Evolutionary conservation across 2,329 filamentous ascomycete species (phyloP), one percentile per base, ranked within the genome.

Genomic region (Fusarium concolor): DNA sequence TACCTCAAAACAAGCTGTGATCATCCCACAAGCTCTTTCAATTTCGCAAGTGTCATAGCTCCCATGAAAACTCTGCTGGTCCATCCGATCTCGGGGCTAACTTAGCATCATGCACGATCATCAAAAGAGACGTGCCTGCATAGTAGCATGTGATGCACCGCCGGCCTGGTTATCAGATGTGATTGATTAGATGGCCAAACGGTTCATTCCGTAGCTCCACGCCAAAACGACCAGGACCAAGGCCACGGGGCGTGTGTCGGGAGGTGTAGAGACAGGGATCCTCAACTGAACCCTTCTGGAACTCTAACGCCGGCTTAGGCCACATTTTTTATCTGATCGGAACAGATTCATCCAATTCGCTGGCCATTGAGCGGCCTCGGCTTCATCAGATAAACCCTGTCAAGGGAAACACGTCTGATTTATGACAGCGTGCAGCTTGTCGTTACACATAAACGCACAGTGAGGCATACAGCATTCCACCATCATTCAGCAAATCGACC

Each of bases 111-210:
- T 65, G 47, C 52, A 65, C 31, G 46, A 65, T 68, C 35, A 38
- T 29, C 14, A 50, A 43, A 50, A 31, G 26, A 37, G 20, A 65
- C 39, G 20, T 24, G 15, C 5, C 33, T 35, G 38, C 33, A 62
- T 47, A 22, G 28, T 37, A 45, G 37, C 55, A 67, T 67, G 62
- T 65, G 57, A 67, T 46, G 57, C 33, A 24, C 45, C 6, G 29
- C 22, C 0, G 18, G 10, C 29, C 14, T 42, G 17, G 28, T 69
- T 71, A 71, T 70, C 65, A 67, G 68, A 71, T 71, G 68, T 69
- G 68, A 71, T 71, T 71, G 68, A 71, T 71, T 71, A 71, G 68
- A 71, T 71, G 49, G 28, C 18, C 33, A 61, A 62, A 66, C 60
- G 60, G 65, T 66, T 52, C 57, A 54, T 51, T 69, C 65, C 65